Evolutionary conservation across 1,284 basidiomycete species (phyloP).

Genomic region (Butyriboletus regius): DNA sequence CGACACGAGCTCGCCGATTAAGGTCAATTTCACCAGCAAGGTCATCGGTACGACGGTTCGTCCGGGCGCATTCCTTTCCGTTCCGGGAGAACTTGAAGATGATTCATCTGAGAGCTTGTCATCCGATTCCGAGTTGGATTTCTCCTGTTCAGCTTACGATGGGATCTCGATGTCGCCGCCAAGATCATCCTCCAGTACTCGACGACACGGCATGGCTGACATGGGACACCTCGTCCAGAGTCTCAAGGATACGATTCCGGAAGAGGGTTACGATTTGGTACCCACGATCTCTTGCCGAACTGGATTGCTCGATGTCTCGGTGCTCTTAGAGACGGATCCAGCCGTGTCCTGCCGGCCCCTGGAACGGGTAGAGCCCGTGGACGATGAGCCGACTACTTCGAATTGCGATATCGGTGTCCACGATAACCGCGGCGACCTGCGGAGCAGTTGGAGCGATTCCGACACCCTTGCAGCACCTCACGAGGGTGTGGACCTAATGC

Average conservation of each 20-base stretch:
- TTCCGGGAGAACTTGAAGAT: background rate
- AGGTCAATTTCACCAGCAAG: slow-evolving; percentile 12
- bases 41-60: slow-evolving; percentile 18
- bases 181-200: background rate
- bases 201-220: slow-evolving; percentile 14
- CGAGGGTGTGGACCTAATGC: slow-evolving; percentile 10
- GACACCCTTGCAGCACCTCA: background rate
- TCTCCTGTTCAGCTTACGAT: background rate
- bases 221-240: slow-evolving; percentile 6
- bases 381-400: background rate
- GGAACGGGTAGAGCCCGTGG: background rate
- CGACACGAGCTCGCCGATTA: slow-evolving; percentile 9
- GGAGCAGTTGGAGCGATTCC: background rate
- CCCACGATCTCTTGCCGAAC: background rate
- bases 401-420: background rate
- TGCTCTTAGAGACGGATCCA: background rate
- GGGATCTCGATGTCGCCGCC: background rate
- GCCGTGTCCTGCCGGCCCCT: background rate
- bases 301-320: background rate
- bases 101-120: background rate
- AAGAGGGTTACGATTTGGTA: background rate
- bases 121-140: background rate
- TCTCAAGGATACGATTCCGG: background rate
- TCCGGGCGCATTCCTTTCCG: slow-evolving; percentile 7
- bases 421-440: background rate